These are phyloP conservation scores for Nelumbo lutea DNA, from an alignment of 164 flowering plant genomes.

Conservation along the genomic window DNA sequence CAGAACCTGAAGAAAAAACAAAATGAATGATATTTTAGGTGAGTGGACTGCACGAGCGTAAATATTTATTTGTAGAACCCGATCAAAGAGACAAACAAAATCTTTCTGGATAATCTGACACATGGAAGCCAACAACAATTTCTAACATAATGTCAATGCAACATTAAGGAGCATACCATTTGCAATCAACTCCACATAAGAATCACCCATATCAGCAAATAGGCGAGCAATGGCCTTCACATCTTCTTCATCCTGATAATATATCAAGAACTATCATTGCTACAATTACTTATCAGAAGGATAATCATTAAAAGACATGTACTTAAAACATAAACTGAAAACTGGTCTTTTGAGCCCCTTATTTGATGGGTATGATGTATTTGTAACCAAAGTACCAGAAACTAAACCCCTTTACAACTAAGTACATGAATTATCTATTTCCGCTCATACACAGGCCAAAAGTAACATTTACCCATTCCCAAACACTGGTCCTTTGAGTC, in stretches of 20 bases:
- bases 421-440: too few species aligned
- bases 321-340: too few species aligned
- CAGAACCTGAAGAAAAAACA: conserved; percentile 54
- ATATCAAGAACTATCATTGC: neutral
- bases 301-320: too few species aligned
- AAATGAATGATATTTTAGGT: neutral
- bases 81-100: neutral
- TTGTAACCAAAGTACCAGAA: too few species aligned
- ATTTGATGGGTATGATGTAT: too few species aligned
- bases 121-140: neutral
- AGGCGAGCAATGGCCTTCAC: conserved; percentile 93
- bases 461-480: too few species aligned
- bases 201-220: conserved; percentile 98
- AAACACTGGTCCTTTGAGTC: too few species aligned
- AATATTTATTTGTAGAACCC: neutral
- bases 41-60: neutral
- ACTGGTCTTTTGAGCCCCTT: too few species aligned
- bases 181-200: conserved; percentile 94
- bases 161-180: conserved; percentile 45
- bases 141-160: neutral
- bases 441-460: too few species aligned
- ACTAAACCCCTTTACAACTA: too few species aligned
- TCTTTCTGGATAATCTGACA: neutral
- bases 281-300: neutral
- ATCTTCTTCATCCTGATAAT: conserved; percentile 92